phyloP scores from a whole-genome alignment of 2,329 filamentous ascomycete species.

The Colletotrichum navitas region DNA sequence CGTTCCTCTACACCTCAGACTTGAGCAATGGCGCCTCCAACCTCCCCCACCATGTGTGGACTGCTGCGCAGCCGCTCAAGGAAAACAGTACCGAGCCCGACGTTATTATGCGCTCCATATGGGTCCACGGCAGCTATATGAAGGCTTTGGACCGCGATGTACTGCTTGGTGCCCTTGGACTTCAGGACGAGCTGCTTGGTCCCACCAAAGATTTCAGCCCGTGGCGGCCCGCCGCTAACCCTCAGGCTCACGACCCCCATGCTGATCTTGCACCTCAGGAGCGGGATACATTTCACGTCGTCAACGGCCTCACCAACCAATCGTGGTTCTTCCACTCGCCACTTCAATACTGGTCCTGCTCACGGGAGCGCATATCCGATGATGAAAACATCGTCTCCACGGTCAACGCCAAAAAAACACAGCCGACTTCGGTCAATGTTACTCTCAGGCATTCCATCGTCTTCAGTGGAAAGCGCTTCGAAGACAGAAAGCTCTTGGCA shows the following conservation, averaged over 20 bases:
- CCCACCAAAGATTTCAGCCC: conserved; percentile 69
- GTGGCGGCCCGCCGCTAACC: conserved; percentile 45
- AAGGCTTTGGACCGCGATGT: conserved; percentile 76
- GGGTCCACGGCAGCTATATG: conserved; percentile 87
- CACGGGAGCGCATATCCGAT: conserved; percentile 64
- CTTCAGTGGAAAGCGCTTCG: conserved; percentile 84
- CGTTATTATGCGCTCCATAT: conserved; percentile 85
- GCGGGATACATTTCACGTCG: conserved; percentile 69
- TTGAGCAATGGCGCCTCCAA: conserved; percentile 78
- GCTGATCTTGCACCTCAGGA: conserved; percentile 57
- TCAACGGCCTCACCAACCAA: conserved; percentile 70
- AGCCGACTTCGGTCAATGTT: conserved; percentile 77
- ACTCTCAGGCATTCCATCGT: conserved; percentile 83
- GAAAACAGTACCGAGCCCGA: conserved; percentile 69
- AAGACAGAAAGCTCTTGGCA: conserved; percentile 74
- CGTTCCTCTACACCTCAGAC: conserved; percentile 80
- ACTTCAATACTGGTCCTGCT: conserved; percentile 83
- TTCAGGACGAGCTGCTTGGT: conserved; percentile 79
- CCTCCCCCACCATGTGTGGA: conserved; percentile 85
- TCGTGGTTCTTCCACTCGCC: conserved; percentile 88
- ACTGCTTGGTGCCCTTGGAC: conserved; percentile 73
- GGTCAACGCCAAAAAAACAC: conserved; percentile 73
- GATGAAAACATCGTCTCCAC: conserved; percentile 76
- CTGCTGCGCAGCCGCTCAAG: conserved; percentile 74
- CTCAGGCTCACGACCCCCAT: conserved; percentile 47